Conservation (phyloP, 768 basidiomycete genomes). For the Hypholoma sublateritium region DNA sequence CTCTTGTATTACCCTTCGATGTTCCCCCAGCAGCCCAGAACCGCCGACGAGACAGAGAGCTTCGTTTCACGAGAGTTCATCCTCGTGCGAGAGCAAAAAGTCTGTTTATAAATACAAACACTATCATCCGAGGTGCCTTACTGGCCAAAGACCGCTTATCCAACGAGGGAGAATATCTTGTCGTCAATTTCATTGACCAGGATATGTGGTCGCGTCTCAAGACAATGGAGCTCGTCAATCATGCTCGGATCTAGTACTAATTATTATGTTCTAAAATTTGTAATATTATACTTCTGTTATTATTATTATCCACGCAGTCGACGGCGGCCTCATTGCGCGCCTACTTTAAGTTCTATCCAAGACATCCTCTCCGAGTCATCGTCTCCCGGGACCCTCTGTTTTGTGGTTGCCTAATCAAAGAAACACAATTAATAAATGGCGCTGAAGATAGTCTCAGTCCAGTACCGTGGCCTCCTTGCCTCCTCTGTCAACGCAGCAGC, state of each 20-base stretch:
- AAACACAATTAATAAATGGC: too few species aligned
- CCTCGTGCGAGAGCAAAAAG: background rate
- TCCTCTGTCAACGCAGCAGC: too few species aligned
- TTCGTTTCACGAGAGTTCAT: slow-evolving; percentile 1
- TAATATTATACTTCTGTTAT: background rate
- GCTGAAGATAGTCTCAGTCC: too few species aligned
- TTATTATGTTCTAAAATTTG: too few species aligned
- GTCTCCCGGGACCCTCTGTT: too few species aligned
- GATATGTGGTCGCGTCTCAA: background rate
- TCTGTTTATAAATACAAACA: background rate
- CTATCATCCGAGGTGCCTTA: background rate
- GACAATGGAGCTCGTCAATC: background rate
- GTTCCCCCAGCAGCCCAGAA: background rate
- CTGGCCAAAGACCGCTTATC: background rate
- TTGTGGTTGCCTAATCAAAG: too few species aligned
- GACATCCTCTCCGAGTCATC: too few species aligned
- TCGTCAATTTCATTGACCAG: background rate
- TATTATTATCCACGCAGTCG: background rate
- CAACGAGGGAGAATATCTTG: background rate
- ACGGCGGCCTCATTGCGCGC: too few species aligned
- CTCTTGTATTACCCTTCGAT: slow-evolving; percentile 13
- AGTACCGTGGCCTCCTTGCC: too few species aligned
- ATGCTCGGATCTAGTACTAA: background rate
- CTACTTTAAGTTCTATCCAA: too few species aligned
- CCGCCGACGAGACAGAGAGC: slow-evolving; percentile 2